Evolutionary conservation across 352 stramenopile species (phyloP).

Genomic region (Globisporangium apiculatum): DNA sequence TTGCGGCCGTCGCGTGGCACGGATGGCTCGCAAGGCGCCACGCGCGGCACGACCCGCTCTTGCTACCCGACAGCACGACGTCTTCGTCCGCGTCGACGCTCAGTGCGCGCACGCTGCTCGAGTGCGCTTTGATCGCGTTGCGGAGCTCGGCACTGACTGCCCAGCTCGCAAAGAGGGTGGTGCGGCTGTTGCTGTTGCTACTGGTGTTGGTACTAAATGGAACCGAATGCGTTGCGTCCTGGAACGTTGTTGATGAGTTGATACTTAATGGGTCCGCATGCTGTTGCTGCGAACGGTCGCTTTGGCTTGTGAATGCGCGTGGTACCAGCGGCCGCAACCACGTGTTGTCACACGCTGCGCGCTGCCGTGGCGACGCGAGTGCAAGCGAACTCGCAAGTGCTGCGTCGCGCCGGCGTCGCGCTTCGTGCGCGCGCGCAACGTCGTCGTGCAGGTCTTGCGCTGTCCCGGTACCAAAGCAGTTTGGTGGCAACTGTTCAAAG

Average conservation of each 20-base stretch:
- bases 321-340: constrained; percentile 34
- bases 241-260: no score
- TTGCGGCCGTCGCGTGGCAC: constrained; percentile 11
- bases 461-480: constrained; percentile 26
- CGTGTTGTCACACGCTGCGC: constrained; percentile 9
- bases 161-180: constrained; percentile 17
- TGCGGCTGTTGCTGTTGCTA: background rate
- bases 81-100: constrained; percentile 55
- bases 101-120: constrained; percentile 43
- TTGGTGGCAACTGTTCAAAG: constrained; percentile 47
- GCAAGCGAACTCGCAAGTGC: background rate
- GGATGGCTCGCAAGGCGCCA: constrained; percentile 61
- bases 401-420: constrained; percentile 27
- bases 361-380: constrained; percentile 3
- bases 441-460: constrained; percentile 51
- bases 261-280: no score
- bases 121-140: constrained; percentile 56
- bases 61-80: constrained; percentile 58
- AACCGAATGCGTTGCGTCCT: no score
- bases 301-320: no score
- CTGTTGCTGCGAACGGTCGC: constrained; percentile 14
- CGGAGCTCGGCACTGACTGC: constrained; percentile 35
- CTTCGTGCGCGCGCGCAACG: constrained; percentile 41
- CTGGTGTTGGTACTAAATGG: background rate
- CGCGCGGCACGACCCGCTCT: constrained; percentile 60